Evolutionary conservation across 352 stramenopile genomes (phyloP).

Genomic region (Halophytophthora polymorphica): DNA sequence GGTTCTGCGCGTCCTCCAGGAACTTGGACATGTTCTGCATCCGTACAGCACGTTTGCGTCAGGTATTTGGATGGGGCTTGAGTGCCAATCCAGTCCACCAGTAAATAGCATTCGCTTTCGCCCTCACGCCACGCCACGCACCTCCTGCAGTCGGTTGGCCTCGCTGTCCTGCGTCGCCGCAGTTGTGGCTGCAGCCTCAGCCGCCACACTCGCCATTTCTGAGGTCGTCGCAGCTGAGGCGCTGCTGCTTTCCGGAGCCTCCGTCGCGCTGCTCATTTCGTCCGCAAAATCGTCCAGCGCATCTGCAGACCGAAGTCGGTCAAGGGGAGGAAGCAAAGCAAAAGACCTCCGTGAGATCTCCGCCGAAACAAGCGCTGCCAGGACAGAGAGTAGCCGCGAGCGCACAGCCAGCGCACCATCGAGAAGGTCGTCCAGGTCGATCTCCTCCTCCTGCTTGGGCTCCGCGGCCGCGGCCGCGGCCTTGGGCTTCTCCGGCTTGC

Average conservation of each 20-base stretch:
- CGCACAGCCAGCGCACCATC: slow-evolving; percentile 37
- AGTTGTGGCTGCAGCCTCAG: slow-evolving; percentile 53
- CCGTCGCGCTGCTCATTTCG: slow-evolving; percentile 36
- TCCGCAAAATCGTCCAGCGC: slow-evolving; percentile 83
- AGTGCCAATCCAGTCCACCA: background rate
- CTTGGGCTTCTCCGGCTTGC: slow-evolving; percentile 24
- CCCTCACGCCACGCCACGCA: slow-evolving; percentile 12
- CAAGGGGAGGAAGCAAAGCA: background rate
- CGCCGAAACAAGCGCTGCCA: background rate
- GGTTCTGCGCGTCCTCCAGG: slow-evolving; percentile 81
- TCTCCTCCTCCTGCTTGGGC: slow-evolving; percentile 34
- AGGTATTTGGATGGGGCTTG: background rate
- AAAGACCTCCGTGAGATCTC: slow-evolving; percentile 2
- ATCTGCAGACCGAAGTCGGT: slow-evolving; percentile 28
- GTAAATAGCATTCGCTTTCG: too few relatives aligned
- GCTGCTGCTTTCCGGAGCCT: slow-evolving; percentile 1
- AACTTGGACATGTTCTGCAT: slow-evolving; percentile 83
- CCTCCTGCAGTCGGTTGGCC: slow-evolving; percentile 64
- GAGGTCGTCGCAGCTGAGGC: slow-evolving; percentile 10
- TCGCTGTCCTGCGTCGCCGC: slow-evolving; percentile 45
- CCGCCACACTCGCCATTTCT: slow-evolving; percentile 35
- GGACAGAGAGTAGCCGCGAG: background rate
- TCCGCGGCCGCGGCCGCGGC: slow-evolving; percentile 6
- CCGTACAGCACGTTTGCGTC: background rate
- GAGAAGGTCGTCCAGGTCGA: slow-evolving; percentile 81